These are phyloP conservation scores for Fraxinus greggii DNA, from an alignment of 305 asterid species.

Conservation along the genomic window DNA sequence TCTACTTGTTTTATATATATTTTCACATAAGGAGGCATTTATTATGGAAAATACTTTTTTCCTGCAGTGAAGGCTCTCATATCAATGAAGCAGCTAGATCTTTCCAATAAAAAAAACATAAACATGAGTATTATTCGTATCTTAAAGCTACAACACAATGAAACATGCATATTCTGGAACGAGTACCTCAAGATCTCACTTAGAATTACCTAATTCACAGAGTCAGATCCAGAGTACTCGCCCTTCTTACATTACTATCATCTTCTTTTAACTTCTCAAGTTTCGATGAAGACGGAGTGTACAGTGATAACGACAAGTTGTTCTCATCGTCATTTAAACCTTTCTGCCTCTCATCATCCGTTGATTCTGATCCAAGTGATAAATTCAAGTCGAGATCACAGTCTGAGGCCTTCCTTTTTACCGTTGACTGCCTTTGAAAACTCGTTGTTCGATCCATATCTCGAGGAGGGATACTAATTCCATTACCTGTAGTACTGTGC, in stretches of 20 bases:
- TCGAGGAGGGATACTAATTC: not conserved
- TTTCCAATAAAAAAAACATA: not conserved
- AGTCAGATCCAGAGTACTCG: constrained; percentile 97
- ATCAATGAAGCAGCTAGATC: not conserved
- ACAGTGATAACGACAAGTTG: constrained; percentile 46
- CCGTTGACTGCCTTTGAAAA: constrained; percentile 16
- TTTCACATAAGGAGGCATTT: not conserved
- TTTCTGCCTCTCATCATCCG: constrained; percentile 5
- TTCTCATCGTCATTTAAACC: constrained; percentile 26
- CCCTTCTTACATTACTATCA: constrained; percentile 43
- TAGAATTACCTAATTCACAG: constrained; percentile 76
- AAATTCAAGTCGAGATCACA: constrained; percentile 48
- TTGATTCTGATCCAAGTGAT: constrained; percentile 44
- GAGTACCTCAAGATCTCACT: constrained; percentile 91
- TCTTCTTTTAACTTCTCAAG: constrained; percentile 36
- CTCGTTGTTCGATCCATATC: not conserved
- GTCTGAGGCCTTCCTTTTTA: constrained; percentile 51
- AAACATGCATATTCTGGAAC: constrained; percentile 37
- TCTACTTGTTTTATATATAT: not conserved
- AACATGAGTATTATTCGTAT: not conserved
- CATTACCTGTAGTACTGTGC: not conserved
- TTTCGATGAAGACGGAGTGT: constrained; percentile 33
- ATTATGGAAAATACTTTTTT: not conserved
- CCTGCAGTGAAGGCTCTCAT: not conserved
- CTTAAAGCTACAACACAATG: constrained; percentile 35